Conservation (phyloP, 352 stramenopile species). For the Pythium brassicae region DNA sequence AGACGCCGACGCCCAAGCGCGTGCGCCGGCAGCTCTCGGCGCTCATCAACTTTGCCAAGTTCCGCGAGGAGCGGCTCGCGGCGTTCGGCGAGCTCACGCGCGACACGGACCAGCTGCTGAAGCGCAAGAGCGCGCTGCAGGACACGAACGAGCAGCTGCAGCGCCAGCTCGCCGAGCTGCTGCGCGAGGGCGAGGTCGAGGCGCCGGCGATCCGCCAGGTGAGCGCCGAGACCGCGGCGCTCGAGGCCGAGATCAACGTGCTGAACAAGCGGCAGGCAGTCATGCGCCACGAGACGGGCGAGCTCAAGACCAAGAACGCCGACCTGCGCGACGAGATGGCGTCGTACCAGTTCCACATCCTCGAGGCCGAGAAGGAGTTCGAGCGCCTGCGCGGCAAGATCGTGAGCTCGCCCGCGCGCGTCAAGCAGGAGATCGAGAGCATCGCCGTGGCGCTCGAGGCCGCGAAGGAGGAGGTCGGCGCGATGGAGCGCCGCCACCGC, state of each 20-base stretch:
- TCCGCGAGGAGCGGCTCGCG: slow-evolving; percentile 90
- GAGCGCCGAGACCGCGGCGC: slow-evolving; percentile 69
- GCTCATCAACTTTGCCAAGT: slow-evolving; percentile 98
- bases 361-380: slow-evolving; percentile 83
- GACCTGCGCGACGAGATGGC: slow-evolving; percentile 79
- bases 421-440: slow-evolving; percentile 60
- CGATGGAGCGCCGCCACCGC: slow-evolving; percentile 56
- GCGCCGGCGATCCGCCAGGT: slow-evolving; percentile 61
- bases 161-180: slow-evolving; percentile 54
- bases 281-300: slow-evolving; percentile 75
- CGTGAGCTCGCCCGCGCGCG: slow-evolving; percentile 87
- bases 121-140: slow-evolving; percentile 37
- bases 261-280: slow-evolving; percentile 89
- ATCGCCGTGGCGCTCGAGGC: slow-evolving; percentile 64
- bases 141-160: slow-evolving; percentile 62
- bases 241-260: slow-evolving; percentile 87
- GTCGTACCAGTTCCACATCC: slow-evolving; percentile 65
- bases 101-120: slow-evolving; percentile 62
- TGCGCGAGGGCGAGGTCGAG: slow-evolving; percentile 47
- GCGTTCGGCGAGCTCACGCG: slow-evolving; percentile 80
- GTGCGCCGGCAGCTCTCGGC: slow-evolving; percentile 92
- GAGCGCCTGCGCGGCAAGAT: slow-evolving; percentile 76
- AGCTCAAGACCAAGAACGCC: slow-evolving; percentile 76
- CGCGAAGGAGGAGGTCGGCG: slow-evolving; percentile 59
- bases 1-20: slow-evolving; percentile 84